These are phyloP conservation scores for Phytomonas serpens DNA, from an alignment of 208 protist species.

Conservation along the genomic window DNA sequence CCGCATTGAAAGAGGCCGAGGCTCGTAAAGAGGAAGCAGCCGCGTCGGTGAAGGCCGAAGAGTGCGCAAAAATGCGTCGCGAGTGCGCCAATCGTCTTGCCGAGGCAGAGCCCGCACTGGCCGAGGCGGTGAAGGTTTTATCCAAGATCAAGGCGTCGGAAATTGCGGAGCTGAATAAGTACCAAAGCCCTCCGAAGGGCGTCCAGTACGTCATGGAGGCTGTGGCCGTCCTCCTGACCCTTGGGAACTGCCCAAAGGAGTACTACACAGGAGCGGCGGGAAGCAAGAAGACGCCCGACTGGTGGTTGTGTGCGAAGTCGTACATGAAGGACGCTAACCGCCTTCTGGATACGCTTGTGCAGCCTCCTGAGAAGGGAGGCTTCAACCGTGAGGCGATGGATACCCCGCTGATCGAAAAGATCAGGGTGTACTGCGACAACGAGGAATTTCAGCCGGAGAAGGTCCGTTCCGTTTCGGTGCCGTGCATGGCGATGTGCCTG, in stretches of 20 bases:
- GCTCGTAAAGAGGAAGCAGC: conserved; percentile 89
- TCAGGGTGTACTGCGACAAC: conserved; percentile 92
- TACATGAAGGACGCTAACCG: conserved; percentile 90
- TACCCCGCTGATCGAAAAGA: conserved; percentile 90
- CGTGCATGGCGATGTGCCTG: conserved; percentile 96
- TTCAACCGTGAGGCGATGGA: conserved; percentile 94
- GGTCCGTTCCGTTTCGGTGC: conserved; percentile 91
- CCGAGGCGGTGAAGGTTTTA: conserved; percentile 89
- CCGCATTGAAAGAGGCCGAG: conserved; percentile 77
- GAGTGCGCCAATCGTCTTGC: conserved; percentile 89
- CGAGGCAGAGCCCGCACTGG: conserved; percentile 94
- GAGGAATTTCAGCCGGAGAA: conserved; percentile 89
- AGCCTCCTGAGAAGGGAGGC: conserved; percentile 71
- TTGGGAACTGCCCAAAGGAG: conserved; percentile 93
- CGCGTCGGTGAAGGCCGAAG: conserved; percentile 91
- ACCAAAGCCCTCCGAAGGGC: conserved; percentile 93
- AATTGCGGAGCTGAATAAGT: conserved; percentile 96
- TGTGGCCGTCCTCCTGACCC: conserved; percentile 92
- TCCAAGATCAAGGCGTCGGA: conserved; percentile 94
- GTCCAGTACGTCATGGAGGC: conserved; percentile 97
- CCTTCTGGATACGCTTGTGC: conserved; percentile 89
- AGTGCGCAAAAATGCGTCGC: conserved; percentile 91
- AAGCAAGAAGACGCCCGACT: conserved; percentile 93
- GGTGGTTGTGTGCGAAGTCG: conserved; percentile 93
- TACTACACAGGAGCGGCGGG: conserved; percentile 90